Evolutionary conservation across 2,329 filamentous ascomycete genomes (phyloP).

Genomic region (Metarhizium robertsii): DNA sequence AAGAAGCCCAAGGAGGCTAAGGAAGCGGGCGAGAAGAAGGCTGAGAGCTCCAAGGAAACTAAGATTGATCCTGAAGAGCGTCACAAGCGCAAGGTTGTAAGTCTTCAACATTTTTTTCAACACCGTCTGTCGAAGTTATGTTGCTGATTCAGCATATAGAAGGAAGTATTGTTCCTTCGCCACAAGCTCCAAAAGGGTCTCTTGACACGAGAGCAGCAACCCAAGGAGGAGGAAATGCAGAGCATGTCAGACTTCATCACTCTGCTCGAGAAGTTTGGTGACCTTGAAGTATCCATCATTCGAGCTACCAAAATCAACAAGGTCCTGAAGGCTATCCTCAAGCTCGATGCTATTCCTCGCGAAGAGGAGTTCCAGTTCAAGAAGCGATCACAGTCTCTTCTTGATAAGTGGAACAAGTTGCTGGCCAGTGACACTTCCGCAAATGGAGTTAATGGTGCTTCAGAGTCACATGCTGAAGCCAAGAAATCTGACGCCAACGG

Average conservation of each 20-base stretch:
- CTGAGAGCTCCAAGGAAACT: constrained; percentile 43
- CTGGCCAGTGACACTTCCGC: constrained; percentile 49
- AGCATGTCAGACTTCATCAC: constrained; percentile 67
- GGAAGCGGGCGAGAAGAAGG: constrained; percentile 50
- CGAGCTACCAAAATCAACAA: constrained; percentile 96
- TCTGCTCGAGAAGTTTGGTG: constrained; percentile 69
- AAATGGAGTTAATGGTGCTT: constrained; percentile 40
- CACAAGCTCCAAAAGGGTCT: constrained; percentile 95
- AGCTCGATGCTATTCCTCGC: constrained; percentile 73
- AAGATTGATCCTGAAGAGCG: constrained; percentile 50
- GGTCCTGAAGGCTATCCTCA: constrained; percentile 88
- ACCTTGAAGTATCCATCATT: constrained; percentile 85
- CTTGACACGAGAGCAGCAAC: constrained; percentile 70
- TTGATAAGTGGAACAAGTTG: constrained; percentile 84
- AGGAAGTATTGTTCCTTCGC: constrained; percentile 81
- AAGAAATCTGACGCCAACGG: constrained; percentile 26
- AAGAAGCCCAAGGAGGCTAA: constrained; percentile 43
- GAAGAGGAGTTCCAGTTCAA: constrained; percentile 90
- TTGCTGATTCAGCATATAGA: constrained; percentile 28
- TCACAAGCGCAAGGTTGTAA: constrained; percentile 48
- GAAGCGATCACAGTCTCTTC: constrained; percentile 64
- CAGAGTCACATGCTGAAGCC: constrained; percentile 4
- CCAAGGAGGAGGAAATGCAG: constrained; percentile 79
- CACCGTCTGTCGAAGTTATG: neutral
- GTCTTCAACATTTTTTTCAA: constrained; percentile 11